Evolutionary conservation across 2,329 filamentous ascomycete species (phyloP), one percentile per base, ranked within the genome.

Genomic region (Aspergillus fijiensis): DNA sequence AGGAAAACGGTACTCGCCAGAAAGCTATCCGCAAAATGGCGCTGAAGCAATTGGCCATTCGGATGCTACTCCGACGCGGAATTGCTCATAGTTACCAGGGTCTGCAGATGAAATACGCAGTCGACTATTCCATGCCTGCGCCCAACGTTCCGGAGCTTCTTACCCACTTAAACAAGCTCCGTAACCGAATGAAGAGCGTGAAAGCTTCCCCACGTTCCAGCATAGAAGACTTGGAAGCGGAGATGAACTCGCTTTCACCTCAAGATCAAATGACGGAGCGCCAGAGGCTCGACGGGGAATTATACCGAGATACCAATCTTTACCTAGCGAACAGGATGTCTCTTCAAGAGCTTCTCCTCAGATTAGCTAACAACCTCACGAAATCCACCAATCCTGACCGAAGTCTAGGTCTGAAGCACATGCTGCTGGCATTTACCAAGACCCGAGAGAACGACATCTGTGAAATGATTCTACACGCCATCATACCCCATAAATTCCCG

Each of bases 21-120:
- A 76, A 77, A 56, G 76, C 72, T 31, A 74, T 79, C 16, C 74
- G 74, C 52, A 74, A 72, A 51, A 65, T 79, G 11, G 76, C 75
- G 16, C 57, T 77, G 50, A 74, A 69, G 48, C 74, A 77, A 65
- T 72, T 79, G 5, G 74, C 74, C 11, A 75, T 78, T 48, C 69
- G 74, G 12, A 61, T 79, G 45, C 54, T 79, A 29, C 65, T 79
- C 19, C 74, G 77, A 10, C 76, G 76, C 11, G 66, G 68, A 6
- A 69, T 79, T 35, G 75, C 75, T 3, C 76, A 78, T 58, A 69
- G 69, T 29, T 79, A 79, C 51, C 65, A 64, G 6, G 74, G 74
- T 5, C 51, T 76, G 5, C 66, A 65, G 25, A 71, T 73, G 63
- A 69, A 71, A 14, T 74, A 77, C 55, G 58, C 59, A 1, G 56